These are phyloP conservation scores for Neonectria magnoliae DNA, from an alignment of 2,329 filamentous ascomycete genomes.

Conservation along the genomic window DNA sequence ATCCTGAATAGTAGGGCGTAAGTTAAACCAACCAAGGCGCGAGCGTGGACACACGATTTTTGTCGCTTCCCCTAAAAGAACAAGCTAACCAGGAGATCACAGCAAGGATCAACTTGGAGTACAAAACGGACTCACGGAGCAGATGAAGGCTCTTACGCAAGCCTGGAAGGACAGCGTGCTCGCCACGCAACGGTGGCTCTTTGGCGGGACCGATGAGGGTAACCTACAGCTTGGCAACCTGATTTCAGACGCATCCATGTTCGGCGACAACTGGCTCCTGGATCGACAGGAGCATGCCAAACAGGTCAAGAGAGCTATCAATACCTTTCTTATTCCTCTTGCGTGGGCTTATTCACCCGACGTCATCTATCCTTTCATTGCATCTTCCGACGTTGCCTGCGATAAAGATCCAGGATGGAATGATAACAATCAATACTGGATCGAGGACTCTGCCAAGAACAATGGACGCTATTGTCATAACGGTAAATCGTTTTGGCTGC, in stretches of 20 bases:
- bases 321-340: constrained; percentile 24
- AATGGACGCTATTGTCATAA: constrained; percentile 22
- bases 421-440: constrained; percentile 4
- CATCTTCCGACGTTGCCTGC: constrained; percentile 19
- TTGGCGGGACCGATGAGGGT: constrained; percentile 19
- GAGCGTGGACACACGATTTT: too few relatives aligned
- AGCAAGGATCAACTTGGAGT: constrained; percentile 26
- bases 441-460: neutral
- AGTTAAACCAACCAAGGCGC: neutral
- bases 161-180: constrained; percentile 25
- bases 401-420: constrained; percentile 26
- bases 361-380: constrained; percentile 22
- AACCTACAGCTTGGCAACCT: constrained; percentile 19
- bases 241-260: constrained; percentile 27
- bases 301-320: constrained; percentile 21
- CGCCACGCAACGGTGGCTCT: constrained; percentile 24
- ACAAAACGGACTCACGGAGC: constrained; percentile 21
- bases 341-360: constrained; percentile 29
- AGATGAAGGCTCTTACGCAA: constrained; percentile 24
- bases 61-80: too few relatives aligned
- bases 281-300: constrained; percentile 23
- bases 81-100: neutral
- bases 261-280: constrained; percentile 23
- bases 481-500: constrained; percentile 22
- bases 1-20: constrained; percentile 22